Evolutionary conservation across 2,329 filamentous ascomycete species (phyloP).

Genomic region (Ophiostoma himal-ulmi): DNA sequence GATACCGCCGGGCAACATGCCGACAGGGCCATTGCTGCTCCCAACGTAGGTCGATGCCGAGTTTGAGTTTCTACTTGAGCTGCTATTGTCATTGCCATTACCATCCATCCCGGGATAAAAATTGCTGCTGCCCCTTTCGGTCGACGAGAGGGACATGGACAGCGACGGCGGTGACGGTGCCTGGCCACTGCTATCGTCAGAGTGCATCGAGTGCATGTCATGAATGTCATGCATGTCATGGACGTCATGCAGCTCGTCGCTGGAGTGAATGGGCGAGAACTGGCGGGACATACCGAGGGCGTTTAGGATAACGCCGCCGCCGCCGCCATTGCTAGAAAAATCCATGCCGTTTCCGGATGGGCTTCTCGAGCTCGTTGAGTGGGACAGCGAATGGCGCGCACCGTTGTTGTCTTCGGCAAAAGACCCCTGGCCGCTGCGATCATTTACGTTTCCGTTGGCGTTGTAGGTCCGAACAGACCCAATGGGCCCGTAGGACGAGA

Average conservation of each 20-base stretch:
- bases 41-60: background rate
- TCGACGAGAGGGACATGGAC: constrained; percentile 24
- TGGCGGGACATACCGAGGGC: constrained; percentile 10
- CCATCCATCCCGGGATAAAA: background rate
- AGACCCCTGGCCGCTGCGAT: constrained; percentile 31
- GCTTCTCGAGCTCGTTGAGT: background rate
- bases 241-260: constrained; percentile 4
- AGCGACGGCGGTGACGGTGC: constrained; percentile 35
- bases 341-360: background rate
- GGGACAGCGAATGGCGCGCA: background rate
- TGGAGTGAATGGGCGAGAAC: constrained; percentile 10
- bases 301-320: background rate
- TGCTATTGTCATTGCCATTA: background rate
- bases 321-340: too few relatives aligned
- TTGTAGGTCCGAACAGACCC: constrained; percentile 28
- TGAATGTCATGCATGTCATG: background rate
- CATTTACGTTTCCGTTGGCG: background rate
- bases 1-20: constrained; percentile 30
- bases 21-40: constrained; percentile 27
- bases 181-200: constrained; percentile 20
- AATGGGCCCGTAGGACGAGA: constrained; percentile 22
- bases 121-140: background rate
- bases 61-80: background rate
- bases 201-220: background rate
- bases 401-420: background rate